These are phyloP conservation scores for Amanita pallidorosea DNA, from an alignment of 768 basidiomycete genomes.

Conservation along the genomic window DNA sequence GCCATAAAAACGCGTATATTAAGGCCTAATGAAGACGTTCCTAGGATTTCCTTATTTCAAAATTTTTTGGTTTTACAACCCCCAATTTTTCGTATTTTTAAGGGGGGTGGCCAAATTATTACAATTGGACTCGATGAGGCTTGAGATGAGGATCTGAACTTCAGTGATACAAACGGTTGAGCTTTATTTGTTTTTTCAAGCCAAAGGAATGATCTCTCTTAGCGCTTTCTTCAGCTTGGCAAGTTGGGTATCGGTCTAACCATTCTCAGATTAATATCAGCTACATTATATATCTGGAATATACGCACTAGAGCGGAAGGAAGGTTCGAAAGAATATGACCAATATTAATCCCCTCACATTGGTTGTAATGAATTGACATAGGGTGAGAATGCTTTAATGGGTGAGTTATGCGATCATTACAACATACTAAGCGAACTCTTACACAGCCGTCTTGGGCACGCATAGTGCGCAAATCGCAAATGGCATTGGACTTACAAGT, in stretches of 20 bases:
- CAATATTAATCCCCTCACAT: constrained; percentile 20
- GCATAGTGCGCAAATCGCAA: constrained; percentile 31
- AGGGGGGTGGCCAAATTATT: no score
- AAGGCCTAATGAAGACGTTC: no score
- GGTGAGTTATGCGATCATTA: background rate
- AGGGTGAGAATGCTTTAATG: constrained; percentile 8
- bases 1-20: no score
- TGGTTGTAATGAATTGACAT: constrained; percentile 11
- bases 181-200: no score
- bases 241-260: background rate
- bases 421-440: constrained; percentile 1
- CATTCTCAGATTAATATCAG: background rate
- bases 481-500: constrained; percentile 29
- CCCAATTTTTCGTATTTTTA: no score
- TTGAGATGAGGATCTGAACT: no score
- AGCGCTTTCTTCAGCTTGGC: background rate
- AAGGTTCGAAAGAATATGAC: constrained; percentile 16
- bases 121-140: no score
- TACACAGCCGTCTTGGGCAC: constrained; percentile 34
- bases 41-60: no score
- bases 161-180: no score
- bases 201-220: background rate
- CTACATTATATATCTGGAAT: background rate
- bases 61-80: no score
- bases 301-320: constrained; percentile 2